Conservation (phyloP, 257 asterid species). For the Primulina tabacum region DNA sequence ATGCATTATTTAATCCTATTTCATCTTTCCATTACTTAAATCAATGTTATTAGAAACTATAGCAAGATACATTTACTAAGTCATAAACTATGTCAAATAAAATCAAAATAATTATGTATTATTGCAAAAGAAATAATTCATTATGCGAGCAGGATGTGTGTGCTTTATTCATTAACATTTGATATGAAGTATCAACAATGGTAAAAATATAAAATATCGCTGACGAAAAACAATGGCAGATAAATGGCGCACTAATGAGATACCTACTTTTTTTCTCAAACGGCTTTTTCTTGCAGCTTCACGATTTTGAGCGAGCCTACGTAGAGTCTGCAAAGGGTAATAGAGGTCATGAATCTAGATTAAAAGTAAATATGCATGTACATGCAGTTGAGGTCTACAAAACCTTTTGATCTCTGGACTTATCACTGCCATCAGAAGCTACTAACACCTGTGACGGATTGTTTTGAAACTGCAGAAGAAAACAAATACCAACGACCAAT, state of each 20-base stretch:
- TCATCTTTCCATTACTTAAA: background rate
- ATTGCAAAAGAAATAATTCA: background rate
- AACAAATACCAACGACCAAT: slow-evolving; percentile 21
- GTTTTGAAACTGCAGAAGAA: slow-evolving; percentile 54
- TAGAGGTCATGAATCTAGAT: slow-evolving; percentile 23
- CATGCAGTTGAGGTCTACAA: slow-evolving; percentile 13
- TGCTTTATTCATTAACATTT: background rate
- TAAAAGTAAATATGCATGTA: background rate
- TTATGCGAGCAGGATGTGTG: background rate
- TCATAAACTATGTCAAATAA: background rate
- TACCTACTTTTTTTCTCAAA: slow-evolving; percentile 69
- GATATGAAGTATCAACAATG: background rate
- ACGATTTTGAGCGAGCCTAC: slow-evolving; percentile 98
- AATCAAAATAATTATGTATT: no score
- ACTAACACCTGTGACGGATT: slow-evolving; percentile 43
- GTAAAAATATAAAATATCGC: background rate
- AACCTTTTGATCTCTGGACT: slow-evolving; percentile 96
- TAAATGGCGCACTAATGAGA: slow-evolving; percentile 8
- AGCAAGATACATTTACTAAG: background rate
- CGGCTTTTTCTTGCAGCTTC: slow-evolving; percentile 99
- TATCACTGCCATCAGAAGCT: slow-evolving; percentile 96
- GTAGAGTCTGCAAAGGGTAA: slow-evolving; percentile 51
- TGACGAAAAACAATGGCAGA: slow-evolving; percentile 13
- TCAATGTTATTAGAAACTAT: background rate
- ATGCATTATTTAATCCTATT: background rate